Evolutionary conservation across 2,329 filamentous ascomycete species (phyloP).

Genomic region (Endothia cerciana): DNA sequence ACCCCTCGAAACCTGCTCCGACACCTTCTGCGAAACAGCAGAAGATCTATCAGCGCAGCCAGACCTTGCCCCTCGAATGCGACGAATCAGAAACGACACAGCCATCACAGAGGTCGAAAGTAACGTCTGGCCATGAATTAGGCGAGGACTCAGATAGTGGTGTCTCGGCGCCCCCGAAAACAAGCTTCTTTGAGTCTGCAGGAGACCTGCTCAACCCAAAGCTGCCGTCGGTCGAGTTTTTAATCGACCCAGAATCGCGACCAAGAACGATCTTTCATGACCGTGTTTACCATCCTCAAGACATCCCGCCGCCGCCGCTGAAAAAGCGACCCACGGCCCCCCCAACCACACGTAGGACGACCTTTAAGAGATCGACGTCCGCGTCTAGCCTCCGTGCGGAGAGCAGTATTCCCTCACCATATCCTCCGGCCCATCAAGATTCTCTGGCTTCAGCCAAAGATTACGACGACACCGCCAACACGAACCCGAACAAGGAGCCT

Average conservation of each 20-base stretch:
- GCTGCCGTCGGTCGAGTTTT: constrained; percentile 77
- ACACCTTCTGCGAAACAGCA: constrained; percentile 61
- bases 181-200: constrained; percentile 93
- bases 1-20: constrained; percentile 52
- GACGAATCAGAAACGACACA: constrained; percentile 38
- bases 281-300: constrained; percentile 88
- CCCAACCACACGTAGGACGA: constrained; percentile 39
- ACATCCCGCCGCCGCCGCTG: constrained; percentile 82
- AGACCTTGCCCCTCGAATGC: constrained; percentile 64
- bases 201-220: constrained; percentile 91
- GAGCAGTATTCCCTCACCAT: constrained; percentile 42
- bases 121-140: constrained; percentile 56
- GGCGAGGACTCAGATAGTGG: constrained; percentile 45
- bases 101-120: constrained; percentile 44
- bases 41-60: constrained; percentile 76
- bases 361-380: constrained; percentile 31
- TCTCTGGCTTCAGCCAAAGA: constrained; percentile 50
- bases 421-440: constrained; percentile 46
- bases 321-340: constrained; percentile 54
- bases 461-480: constrained; percentile 56
- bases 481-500: constrained; percentile 49
- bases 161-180: constrained; percentile 77
- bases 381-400: constrained; percentile 29
- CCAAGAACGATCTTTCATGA: constrained; percentile 96
- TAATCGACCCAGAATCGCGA: constrained; percentile 80